These are phyloP conservation scores for Tieghemiomyces parasiticus DNA, from an alignment of 192 early-diverging fungal genomes.

Conservation along the genomic window DNA sequence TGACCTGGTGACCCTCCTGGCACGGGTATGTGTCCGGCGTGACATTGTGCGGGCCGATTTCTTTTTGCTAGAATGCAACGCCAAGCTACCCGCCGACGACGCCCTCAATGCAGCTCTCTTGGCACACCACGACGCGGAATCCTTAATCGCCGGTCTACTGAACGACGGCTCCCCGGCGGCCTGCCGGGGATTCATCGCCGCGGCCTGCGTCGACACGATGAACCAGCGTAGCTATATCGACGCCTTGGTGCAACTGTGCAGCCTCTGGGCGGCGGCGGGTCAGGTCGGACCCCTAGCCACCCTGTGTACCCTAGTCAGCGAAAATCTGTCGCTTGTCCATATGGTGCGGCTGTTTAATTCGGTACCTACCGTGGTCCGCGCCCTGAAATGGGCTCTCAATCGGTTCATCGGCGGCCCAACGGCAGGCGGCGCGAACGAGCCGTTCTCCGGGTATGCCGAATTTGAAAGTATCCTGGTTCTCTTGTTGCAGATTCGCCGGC, in stretches of 20 bases:
- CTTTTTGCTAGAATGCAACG: neutral
- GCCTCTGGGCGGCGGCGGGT: neutral
- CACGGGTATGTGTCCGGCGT: neutral
- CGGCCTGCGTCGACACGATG: constrained; percentile 1
- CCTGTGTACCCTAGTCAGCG: neutral
- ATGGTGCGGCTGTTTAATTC: neutral
- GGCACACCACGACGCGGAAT: neutral
- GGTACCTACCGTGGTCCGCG: neutral
- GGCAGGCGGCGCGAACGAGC: neutral
- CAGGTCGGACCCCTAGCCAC: neutral
- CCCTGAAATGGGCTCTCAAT: neutral
- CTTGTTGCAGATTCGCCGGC: neutral
- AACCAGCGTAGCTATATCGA: constrained; percentile 9
- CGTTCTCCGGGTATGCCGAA: neutral
- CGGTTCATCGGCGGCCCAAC: neutral
- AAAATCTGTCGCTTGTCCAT: neutral
- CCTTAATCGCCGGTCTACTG: neutral
- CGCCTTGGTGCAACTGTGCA: neutral
- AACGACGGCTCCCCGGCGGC: neutral
- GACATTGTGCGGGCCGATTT: constrained; percentile 7
- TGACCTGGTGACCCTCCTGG: constrained; percentile 3
- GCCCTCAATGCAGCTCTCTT: constrained; percentile 1
- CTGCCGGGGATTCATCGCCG: neutral
- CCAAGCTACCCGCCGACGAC: constrained; percentile 3
- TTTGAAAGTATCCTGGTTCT: constrained; percentile 7